Conservation (phyloP, 2,329 filamentous ascomycete species). For the Dactylellina sp. region DNA sequence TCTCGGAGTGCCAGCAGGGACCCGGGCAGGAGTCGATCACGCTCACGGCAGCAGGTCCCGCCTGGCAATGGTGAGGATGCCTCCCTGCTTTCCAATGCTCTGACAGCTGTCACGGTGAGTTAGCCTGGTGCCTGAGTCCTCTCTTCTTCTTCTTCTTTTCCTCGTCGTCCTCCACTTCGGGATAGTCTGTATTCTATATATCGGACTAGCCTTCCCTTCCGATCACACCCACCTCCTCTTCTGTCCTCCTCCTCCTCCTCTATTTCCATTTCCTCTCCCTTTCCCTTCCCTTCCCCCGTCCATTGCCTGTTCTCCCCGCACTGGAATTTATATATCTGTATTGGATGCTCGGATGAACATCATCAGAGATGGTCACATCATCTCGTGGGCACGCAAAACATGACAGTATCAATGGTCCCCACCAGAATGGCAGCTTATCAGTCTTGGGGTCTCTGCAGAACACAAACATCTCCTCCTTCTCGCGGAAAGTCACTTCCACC, state of each 20-base stretch:
- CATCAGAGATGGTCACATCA: slow-evolving; percentile 34
- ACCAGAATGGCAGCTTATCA: slow-evolving; percentile 30
- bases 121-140: neutral
- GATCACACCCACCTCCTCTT: slow-evolving; percentile 53
- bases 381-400: slow-evolving; percentile 21
- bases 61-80: slow-evolving; percentile 31
- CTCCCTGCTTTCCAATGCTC: slow-evolving; percentile 45
- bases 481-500: slow-evolving; percentile 93
- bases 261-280: slow-evolving; percentile 31
- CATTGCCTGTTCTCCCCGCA: slow-evolving; percentile 25
- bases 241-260: slow-evolving; percentile 56
- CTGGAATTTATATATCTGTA: slow-evolving; percentile 5
- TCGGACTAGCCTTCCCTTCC: slow-evolving; percentile 13
- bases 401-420: slow-evolving; percentile 11
- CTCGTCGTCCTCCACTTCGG: slow-evolving; percentile 30
- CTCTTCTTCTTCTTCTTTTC: slow-evolving; percentile 36
- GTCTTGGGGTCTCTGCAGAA: slow-evolving; percentile 56
- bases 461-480: slow-evolving; percentile 72
- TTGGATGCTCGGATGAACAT: slow-evolving; percentile 16
- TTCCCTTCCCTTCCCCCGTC: slow-evolving; percentile 34
- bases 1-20: slow-evolving; percentile 54
- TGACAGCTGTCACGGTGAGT: slow-evolving; percentile 55
- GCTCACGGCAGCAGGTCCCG: slow-evolving; percentile 15
- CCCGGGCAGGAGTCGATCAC: slow-evolving; percentile 32
- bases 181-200: slow-evolving; percentile 27